Evolutionary conservation across 352 stramenopile species (phyloP).

Genomic region (Globisporangium viniferum): DNA sequence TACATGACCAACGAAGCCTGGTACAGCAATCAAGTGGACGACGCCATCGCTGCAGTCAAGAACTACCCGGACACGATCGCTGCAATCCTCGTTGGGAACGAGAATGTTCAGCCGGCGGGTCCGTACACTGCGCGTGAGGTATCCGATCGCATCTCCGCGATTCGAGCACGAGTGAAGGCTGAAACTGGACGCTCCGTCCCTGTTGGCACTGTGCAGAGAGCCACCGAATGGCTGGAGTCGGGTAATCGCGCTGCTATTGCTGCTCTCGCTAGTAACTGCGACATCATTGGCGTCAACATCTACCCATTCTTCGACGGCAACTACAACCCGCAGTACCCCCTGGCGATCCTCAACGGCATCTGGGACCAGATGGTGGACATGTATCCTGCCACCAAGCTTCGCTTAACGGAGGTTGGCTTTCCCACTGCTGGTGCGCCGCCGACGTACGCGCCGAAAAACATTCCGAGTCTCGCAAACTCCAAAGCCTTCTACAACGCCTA

Average conservation of each 20-base stretch:
- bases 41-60: conserved; percentile 42
- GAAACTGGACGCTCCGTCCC: conserved; percentile 35
- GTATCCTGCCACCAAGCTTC: conserved; percentile 52
- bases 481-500: conserved; percentile 60
- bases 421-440: conserved; percentile 42
- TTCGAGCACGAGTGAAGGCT: conserved; percentile 28
- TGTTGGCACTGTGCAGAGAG: conserved; percentile 71
- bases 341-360: conserved; percentile 48
- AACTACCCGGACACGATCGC: conserved; percentile 52
- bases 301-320: conserved; percentile 72
- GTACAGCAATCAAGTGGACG: conserved; percentile 46
- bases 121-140: conserved; percentile 41
- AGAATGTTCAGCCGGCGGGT: conserved; percentile 58
- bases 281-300: conserved; percentile 82
- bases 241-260: conserved; percentile 33
- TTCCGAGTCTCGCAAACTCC: conserved; percentile 49
- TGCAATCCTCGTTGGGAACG: conserved; percentile 68
- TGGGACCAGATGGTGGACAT: conserved; percentile 55
- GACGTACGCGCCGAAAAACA: too few species aligned
- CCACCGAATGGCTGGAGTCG: conserved; percentile 52
- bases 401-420: conserved; percentile 64
- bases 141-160: conserved; percentile 23
- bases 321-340: conserved; percentile 44
- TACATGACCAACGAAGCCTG: conserved; percentile 75
- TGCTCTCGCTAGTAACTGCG: conserved; percentile 40